Evolutionary conservation across 2,329 filamentous ascomycete genomes (phyloP), one percentile per base, ranked within the genome.

Genomic region (Beauveria sp.): DNA sequence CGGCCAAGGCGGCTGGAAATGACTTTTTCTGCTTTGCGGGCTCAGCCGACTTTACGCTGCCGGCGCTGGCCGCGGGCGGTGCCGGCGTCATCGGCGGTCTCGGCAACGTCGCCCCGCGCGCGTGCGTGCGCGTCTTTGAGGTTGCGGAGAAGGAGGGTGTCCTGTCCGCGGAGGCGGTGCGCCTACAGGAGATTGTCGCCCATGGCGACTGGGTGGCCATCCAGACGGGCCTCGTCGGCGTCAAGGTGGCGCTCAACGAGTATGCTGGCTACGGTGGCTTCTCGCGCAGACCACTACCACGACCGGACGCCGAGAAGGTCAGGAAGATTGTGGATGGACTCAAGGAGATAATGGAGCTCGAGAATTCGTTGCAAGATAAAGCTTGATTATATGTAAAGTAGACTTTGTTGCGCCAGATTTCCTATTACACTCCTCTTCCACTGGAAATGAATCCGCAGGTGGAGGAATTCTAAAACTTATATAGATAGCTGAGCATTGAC

Each of bases 191-290:
- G 51, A 74, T 85, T 24, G 78, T 91, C 49, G 85, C 87, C 50
- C 78, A 81, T 55, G 89, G 86, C 51, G 88, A 91, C 74, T 90
- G 87, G 88, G 84, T 81, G 3, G 86, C 86, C 34, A 90, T 90
- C 63, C 82, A 88, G 68, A 84, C 86, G 61, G 88, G 88, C 52
- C 86, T 91, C 60, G 82, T 89, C 30, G 87, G 86, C 51, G 87
- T 87, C 67, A 91, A 91, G 77, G 82, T 84, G 60, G 86, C 82
- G 5, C 73, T 91, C 66, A 77, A 87, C 71, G 75, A 80, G n/a
- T 87, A 84, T 75, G 82, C 81, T 70, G 86, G 86, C 30, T 91
- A 91, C 68, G 88, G 88, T 62, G 86, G 86, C 68, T 74, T 66
- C 63, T 69, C 69, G 20, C 66, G 70, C 42, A 69, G 67, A 22